Conservation (phyloP, 345 rosid species). For the Angophora floribunda region DNA sequence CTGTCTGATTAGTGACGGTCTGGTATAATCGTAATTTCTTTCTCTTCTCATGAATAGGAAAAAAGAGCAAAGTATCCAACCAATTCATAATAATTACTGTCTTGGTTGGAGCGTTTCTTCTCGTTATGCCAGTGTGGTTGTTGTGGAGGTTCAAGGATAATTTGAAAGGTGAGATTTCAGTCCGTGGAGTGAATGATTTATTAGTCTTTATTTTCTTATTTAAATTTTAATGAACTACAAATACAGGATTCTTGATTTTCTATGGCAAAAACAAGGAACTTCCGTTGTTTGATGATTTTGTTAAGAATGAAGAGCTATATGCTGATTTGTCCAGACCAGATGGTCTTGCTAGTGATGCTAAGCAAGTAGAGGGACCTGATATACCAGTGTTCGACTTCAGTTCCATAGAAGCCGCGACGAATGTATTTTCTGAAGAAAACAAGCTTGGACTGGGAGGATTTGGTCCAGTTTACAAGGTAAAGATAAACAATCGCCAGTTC, state of each 20-base stretch:
- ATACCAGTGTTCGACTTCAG: conserved; percentile 36
- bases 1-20: neutral
- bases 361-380: conserved; percentile 37
- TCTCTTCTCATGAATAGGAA: conserved; percentile 12
- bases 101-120: conserved; percentile 22
- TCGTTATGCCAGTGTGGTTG: conserved; percentile 17
- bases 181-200: neutral
- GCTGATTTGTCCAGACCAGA: conserved; percentile 26
- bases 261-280: conserved; percentile 14
- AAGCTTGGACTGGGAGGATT: conserved; percentile 84
- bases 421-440: conserved; percentile 51
- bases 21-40: neutral
- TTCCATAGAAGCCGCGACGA: conserved; percentile 40
- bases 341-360: conserved; percentile 24
- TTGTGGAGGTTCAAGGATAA: conserved; percentile 34
- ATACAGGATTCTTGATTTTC: conserved; percentile 9
- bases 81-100: conserved; percentile 20
- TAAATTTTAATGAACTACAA: neutral
- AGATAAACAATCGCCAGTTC: neutral
- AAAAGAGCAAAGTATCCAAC: conserved; percentile 15
- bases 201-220: neutral
- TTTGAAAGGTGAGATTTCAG: conserved; percentile 26
- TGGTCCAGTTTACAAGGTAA: conserved; percentile 80
- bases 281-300: conserved; percentile 12
- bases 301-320: conserved; percentile 18